Evolutionary conservation across 2,329 filamentous ascomycete species (phyloP).

Genomic region (Fusarium bactridioides): DNA sequence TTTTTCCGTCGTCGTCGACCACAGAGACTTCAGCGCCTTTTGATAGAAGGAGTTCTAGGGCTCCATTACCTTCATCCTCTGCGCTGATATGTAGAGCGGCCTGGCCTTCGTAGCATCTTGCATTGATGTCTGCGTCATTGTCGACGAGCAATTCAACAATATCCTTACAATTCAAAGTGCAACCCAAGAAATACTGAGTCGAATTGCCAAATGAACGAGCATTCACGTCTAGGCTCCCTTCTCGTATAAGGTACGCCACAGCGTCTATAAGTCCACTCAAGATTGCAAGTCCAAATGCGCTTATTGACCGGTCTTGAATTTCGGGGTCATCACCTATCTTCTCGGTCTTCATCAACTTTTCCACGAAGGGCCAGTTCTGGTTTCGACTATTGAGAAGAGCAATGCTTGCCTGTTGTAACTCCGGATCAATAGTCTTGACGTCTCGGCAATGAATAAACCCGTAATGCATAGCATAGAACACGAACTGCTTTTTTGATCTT

Average conservation of each 20-base stretch:
- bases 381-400: accelerated
- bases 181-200: accelerated
- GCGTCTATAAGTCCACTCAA: accelerated
- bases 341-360: accelerated
- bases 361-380: accelerated
- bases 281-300: accelerated
- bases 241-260: accelerated
- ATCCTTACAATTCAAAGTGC: accelerated
- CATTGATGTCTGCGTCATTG: not conserved
- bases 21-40: too few species aligned
- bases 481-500: accelerated
- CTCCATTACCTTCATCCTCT: too few species aligned
- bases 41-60: too few species aligned
- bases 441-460: not conserved
- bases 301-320: accelerated
- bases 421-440: accelerated
- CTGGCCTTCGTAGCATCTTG: too few species aligned
- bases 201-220: accelerated
- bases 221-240: accelerated
- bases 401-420: not conserved
- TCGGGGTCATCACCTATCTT: accelerated
- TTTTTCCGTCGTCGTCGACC: too few species aligned
- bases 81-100: too few species aligned
- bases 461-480: accelerated
- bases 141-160: not conserved